Evolutionary conservation across 371 early-diverging fungal genomes (phyloP).

Genomic region (Circinella umbellata): DNA sequence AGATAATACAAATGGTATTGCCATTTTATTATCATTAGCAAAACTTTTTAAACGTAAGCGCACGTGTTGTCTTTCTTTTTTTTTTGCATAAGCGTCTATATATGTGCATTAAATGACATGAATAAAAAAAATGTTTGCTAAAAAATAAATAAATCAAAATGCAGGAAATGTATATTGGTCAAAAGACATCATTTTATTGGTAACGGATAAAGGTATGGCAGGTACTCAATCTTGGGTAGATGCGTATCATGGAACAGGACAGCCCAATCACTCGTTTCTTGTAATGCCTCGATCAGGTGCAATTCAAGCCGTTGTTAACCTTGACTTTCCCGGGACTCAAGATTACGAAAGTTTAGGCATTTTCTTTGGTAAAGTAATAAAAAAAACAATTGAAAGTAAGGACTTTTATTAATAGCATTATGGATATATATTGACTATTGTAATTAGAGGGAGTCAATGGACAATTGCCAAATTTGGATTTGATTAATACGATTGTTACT

Average conservation of each 20-base stretch:
- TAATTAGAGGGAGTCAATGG: slow-evolving; percentile 88
- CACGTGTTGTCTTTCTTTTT: not conserved
- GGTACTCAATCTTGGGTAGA: slow-evolving; percentile 91
- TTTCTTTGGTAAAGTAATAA: slow-evolving; percentile 65
- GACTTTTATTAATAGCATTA: too few relatives aligned
- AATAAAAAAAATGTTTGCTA: not conserved
- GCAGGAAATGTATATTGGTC: slow-evolving; percentile 85
- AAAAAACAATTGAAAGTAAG: not conserved
- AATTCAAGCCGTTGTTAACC: slow-evolving; percentile 86
- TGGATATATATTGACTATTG: not conserved
- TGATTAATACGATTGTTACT: slow-evolving; percentile 77
- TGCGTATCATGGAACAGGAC: slow-evolving; percentile 81
- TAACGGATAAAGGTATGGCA: slow-evolving; percentile 73
- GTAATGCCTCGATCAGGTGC: slow-evolving; percentile 77
- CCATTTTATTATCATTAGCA: slow-evolving; percentile 76
- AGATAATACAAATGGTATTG: slow-evolving; percentile 81
- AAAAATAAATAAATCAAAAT: not conserved
- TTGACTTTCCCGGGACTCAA: slow-evolving; percentile 81
- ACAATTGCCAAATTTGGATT: slow-evolving; percentile 91
- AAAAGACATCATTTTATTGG: slow-evolving; percentile 89
- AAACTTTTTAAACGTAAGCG: slow-evolving; percentile 73
- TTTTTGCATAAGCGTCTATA: not conserved
- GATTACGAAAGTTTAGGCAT: slow-evolving; percentile 79
- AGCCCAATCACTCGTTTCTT: slow-evolving; percentile 37
- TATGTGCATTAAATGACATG: slow-evolving; percentile 4